Conservation (phyloP, 805 yeast genomes). For the Sugiyamaella americana region DNA sequence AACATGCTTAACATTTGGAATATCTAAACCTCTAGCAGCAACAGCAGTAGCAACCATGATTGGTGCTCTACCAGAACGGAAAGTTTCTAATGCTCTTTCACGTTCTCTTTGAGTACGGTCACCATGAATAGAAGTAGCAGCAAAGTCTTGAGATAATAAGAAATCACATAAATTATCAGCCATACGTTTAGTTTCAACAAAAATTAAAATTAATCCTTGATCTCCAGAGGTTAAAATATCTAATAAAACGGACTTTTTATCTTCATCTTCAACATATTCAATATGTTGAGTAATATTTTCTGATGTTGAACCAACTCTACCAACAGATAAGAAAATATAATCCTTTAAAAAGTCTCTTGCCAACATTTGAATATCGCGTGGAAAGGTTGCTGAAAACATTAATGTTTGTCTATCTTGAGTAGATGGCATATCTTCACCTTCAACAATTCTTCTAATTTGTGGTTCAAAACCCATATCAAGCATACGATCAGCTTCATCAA, state of each 20-base stretch:
- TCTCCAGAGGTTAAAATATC: constrained; percentile 79
- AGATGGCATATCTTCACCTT: constrained; percentile 96
- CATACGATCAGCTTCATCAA: constrained; percentile 99
- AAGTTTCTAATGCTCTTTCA: constrained; percentile 92
- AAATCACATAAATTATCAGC: constrained; percentile 94
- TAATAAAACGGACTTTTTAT: constrained; percentile 83
- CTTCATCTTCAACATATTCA: constrained; percentile 85
- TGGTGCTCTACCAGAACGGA: constrained; percentile 88
- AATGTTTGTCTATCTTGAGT: constrained; percentile 90
- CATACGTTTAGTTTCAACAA: constrained; percentile 98
- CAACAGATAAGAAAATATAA: constrained; percentile 93
- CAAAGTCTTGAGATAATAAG: constrained; percentile 80
- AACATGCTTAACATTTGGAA: constrained; percentile 97
- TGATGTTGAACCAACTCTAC: constrained; percentile 98
- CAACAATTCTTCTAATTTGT: constrained; percentile 96
- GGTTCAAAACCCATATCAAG: constrained; percentile 99
- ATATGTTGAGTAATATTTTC: constrained; percentile 96
- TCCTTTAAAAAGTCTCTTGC: constrained; percentile 96
- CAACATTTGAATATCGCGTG: constrained; percentile 91
- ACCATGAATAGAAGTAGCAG: constrained; percentile 98
- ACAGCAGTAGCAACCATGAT: constrained; percentile 98
- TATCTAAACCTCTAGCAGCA: constrained; percentile 99
- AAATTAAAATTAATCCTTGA: constrained; percentile 82
- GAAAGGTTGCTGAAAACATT: constrained; percentile 99
- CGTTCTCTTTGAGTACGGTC: constrained; percentile 97